phyloP scores from a whole-genome alignment of 306 rosid species.

The Astragalus glycyphyllos region DNA sequence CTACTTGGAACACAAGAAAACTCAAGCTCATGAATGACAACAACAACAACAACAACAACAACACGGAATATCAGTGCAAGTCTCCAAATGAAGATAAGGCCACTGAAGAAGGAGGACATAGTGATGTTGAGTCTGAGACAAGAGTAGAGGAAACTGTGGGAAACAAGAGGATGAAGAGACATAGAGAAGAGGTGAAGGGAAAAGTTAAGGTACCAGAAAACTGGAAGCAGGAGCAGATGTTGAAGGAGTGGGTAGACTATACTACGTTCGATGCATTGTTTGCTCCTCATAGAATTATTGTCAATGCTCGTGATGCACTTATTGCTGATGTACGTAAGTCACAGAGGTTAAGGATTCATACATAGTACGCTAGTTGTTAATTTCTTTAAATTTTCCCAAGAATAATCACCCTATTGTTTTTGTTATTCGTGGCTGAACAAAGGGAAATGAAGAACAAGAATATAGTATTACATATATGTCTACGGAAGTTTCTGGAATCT shows the following conservation, averaged over 20 bases:
- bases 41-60: neutral
- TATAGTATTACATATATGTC: neutral
- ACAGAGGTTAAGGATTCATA: constrained; percentile 52
- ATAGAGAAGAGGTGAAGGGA: constrained; percentile 62
- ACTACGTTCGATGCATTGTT: constrained; percentile 58
- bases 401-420: neutral
- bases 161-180: constrained; percentile 65
- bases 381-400: neutral
- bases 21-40: constrained; percentile 3
- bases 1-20: constrained; percentile 11
- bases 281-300: constrained; percentile 54
- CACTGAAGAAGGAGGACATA: neutral
- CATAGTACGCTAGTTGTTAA: constrained; percentile 39
- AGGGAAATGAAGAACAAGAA: constrained; percentile 12
- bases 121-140: neutral
- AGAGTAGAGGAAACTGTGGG: constrained; percentile 41
- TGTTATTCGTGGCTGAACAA: constrained; percentile 24
- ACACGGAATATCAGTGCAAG: constrained; percentile 15
- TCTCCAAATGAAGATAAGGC: neutral
- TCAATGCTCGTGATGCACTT: constrained; percentile 75
- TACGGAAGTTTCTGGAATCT: neutral
- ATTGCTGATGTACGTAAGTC: constrained; percentile 54
- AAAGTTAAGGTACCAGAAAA: constrained; percentile 60
- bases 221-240: constrained; percentile 65
- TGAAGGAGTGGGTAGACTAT: constrained; percentile 66